Evolutionary conservation across 805 yeast species (phyloP).

Genomic region (Saturnispora saitoi): DNA sequence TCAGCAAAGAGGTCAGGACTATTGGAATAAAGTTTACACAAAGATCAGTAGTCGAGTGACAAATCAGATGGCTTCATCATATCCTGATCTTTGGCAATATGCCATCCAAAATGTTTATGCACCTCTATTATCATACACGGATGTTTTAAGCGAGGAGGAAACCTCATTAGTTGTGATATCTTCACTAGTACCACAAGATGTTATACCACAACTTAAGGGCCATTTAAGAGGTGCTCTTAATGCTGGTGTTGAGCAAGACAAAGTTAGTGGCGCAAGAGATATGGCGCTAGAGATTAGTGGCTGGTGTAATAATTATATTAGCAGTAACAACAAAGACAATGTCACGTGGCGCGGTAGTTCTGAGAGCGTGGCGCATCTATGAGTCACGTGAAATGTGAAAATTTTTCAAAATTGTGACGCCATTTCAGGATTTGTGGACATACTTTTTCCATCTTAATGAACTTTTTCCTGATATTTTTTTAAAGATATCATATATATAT

Average conservation of each 20-base stretch:
- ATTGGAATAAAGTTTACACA: constrained; percentile 70
- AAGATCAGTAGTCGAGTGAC: constrained; percentile 64
- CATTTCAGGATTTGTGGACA: neutral
- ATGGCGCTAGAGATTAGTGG: constrained; percentile 56
- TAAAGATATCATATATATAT: neutral
- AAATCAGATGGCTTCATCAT: constrained; percentile 60
- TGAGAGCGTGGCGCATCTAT: constrained; percentile 28
- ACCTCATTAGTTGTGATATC: constrained; percentile 73
- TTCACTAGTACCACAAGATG: constrained; percentile 84
- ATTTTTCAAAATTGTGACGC: neutral
- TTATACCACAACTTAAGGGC: constrained; percentile 86
- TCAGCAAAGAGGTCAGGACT: constrained; percentile 43
- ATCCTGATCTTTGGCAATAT: constrained; percentile 78
- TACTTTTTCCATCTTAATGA: neutral
- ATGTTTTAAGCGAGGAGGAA: constrained; percentile 53
- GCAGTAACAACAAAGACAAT: constrained; percentile 37
- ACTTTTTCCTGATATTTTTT: neutral
- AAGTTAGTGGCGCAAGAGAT: constrained; percentile 49
- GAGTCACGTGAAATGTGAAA: neutral
- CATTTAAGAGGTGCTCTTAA: constrained; percentile 82
- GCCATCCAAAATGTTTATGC: constrained; percentile 68
- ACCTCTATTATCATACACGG: constrained; percentile 63
- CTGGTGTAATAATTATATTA: constrained; percentile 37
- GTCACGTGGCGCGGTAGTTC: constrained; percentile 45
- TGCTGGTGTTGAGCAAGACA: constrained; percentile 61